phyloP scores from a whole-genome alignment of 192 early-diverging fungal genomes.

The Lobosporangium transversale region DNA sequence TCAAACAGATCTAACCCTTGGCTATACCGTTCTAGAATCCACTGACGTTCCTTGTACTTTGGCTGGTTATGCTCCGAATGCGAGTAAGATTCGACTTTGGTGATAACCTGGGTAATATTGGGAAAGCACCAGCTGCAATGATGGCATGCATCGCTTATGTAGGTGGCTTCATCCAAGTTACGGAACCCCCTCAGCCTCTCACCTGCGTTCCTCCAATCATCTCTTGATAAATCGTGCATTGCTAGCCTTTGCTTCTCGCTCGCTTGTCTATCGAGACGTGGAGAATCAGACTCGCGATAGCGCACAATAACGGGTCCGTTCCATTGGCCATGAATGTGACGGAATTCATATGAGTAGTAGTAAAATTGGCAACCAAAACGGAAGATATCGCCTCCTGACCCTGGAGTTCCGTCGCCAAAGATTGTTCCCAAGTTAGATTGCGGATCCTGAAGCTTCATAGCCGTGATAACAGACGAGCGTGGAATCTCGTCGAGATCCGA shows the following conservation, averaged over 20 bases:
- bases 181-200: neutral
- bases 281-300: neutral
- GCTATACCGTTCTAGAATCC: conserved; percentile 8
- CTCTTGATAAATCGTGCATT: neutral
- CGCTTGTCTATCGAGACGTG: neutral
- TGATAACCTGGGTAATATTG: neutral
- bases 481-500: conserved; percentile 21
- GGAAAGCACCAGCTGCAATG: conserved; percentile 23
- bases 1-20: conserved; percentile 12
- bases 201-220: conserved; percentile 5
- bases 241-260: neutral
- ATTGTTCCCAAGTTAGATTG: neutral
- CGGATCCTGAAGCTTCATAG: conserved; percentile 16
- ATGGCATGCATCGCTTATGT: conserved; percentile 2
- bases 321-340: neutral
- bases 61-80: conserved; percentile 13
- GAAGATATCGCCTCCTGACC: conserved; percentile 6
- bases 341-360: conserved; percentile 20
- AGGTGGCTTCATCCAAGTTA: neutral
- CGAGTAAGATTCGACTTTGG: conserved; percentile 12
- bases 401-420: conserved; percentile 1
- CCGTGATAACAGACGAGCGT: neutral
- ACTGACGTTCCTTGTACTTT: neutral
- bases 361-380: conserved; percentile 14
- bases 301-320: conserved; percentile 5